These are phyloP conservation scores for Solidago caesia DNA, from an alignment of 129 eudicot genomes.

Conservation along the genomic window DNA sequence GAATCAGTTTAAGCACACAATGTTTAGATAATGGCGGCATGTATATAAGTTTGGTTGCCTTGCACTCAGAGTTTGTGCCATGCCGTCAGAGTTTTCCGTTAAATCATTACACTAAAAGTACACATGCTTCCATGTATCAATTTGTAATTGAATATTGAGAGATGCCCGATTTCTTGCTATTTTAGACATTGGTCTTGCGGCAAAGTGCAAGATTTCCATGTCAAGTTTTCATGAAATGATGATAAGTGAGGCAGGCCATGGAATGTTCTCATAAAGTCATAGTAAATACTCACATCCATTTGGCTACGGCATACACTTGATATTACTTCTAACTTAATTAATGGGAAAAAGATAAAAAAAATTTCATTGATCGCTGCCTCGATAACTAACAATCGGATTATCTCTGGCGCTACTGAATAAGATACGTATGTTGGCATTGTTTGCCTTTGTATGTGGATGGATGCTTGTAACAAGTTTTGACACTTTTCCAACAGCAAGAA, in stretches of 20 bases:
- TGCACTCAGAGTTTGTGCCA: not conserved
- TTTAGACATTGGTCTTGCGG: not conserved
- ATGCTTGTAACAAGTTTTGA: conserved; percentile 1
- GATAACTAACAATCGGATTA: too few relatives aligned
- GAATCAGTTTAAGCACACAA: not conserved
- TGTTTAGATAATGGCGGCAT: not conserved
- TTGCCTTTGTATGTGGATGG: not conserved
- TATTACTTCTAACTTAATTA: not conserved
- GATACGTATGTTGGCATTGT: not conserved
- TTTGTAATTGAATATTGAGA: not conserved
- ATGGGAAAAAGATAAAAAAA: not conserved
- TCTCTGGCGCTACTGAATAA: too few relatives aligned
- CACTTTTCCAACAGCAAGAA: conserved; percentile 9
- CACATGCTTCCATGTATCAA: conserved; percentile 1
- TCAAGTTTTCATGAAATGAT: not conserved
- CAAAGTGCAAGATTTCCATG: not conserved
- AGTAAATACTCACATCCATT: not conserved
- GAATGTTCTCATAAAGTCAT: not conserved
- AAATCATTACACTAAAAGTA: not conserved
- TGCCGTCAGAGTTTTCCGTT: not conserved
- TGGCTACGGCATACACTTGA: not conserved
- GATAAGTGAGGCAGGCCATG: not conserved
- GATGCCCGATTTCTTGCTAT: not conserved
- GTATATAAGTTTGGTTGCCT: not conserved
- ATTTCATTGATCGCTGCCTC: not conserved